Percentiles rank a stretch among this genome's conserved stretches.
Evolutionary conservation across 129 eudicot species (phyloP).

Genomic region (Gnaphalium uliginosum): DNA sequence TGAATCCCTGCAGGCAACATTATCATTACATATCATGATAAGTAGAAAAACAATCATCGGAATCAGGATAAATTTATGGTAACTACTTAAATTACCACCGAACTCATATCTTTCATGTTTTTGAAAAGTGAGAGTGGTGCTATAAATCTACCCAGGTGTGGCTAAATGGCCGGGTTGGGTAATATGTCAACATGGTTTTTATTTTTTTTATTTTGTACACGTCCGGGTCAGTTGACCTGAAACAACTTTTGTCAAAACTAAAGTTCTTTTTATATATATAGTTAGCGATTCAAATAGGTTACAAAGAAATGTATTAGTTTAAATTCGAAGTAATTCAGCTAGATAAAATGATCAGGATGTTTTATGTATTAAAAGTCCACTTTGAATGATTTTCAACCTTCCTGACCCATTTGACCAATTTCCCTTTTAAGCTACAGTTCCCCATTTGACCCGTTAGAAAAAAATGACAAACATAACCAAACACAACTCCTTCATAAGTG

Average conservation of each 20-base stretch:
- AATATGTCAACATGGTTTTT: background rate
- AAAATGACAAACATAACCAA: background rate
- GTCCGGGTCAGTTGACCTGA: background rate
- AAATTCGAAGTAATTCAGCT: too few relatives aligned
- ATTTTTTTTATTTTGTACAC: background rate
- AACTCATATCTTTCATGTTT: background rate
- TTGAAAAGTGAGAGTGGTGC: background rate
- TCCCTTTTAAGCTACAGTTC: background rate
- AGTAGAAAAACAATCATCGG: background rate
- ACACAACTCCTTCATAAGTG: background rate
- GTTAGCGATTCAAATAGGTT: background rate
- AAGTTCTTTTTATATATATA: background rate
- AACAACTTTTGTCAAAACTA: background rate
- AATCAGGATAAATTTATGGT: background rate
- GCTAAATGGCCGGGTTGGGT: background rate
- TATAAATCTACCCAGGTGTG: background rate
- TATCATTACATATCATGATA: background rate
- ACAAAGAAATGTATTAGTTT: too few relatives aligned
- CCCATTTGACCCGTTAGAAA: background rate
- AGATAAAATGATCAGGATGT: background rate
- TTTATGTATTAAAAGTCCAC: background rate
- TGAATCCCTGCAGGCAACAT: constrained; percentile 65
- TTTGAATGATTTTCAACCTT: background rate
- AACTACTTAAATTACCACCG: background rate
- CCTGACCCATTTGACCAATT: background rate